Evolutionary conservation across 768 basidiomycete genomes (phyloP), one percentile per base, ranked within the genome.

Genomic region (Fibroporia radiculosa): DNA sequence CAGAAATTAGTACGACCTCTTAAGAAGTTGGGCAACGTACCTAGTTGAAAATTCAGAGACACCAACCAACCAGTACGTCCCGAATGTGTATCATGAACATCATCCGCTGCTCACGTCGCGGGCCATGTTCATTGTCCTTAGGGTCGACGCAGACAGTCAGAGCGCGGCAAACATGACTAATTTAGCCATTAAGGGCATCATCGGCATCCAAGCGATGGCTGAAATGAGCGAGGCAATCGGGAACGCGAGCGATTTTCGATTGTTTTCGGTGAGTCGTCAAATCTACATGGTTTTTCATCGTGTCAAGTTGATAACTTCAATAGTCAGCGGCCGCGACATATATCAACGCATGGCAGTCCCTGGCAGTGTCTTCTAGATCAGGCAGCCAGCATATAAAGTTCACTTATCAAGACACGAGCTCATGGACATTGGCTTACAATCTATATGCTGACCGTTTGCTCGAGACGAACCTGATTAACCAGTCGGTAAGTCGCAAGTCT

Each of bases 11-110:
- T 60, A 60, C 38, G 33, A 44, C 24, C 48, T 58, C 3, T 42
- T 57, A 14, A 54, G 49, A 38, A 49, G 37, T 2, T 57, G 58
- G 58, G 50, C 53, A 6, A 44, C 55, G 38, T 57, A 60, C 41
- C 50, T 57, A 8, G 54, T 56, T 4, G 34, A 49, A 37, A 54
- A 56, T 18, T 40, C 50, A 3, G 22, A 45, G 31, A 49, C 48
- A 13, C 40, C 48, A 14, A 24, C 24, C 5, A 48, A 48, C 24
- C 47, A 52, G 51, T 46, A 36, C 41, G 29, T 31, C 8, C n/a
- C n/a, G n/a, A n/a, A n/a, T n/a, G n/a, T n/a, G n/a, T n/a, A n/a
- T n/a, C n/a, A n/a, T n/a, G n/a, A n/a, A n/a, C n/a, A n/a, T n/a
- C n/a, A n/a, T n/a, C n/a, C n/a, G n/a, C n/a, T n/a, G n/a, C n/a